Base-by-base conservation (phyloP, 108 stramenopile genomes). In the Cyclotella kingstonii region DNA sequence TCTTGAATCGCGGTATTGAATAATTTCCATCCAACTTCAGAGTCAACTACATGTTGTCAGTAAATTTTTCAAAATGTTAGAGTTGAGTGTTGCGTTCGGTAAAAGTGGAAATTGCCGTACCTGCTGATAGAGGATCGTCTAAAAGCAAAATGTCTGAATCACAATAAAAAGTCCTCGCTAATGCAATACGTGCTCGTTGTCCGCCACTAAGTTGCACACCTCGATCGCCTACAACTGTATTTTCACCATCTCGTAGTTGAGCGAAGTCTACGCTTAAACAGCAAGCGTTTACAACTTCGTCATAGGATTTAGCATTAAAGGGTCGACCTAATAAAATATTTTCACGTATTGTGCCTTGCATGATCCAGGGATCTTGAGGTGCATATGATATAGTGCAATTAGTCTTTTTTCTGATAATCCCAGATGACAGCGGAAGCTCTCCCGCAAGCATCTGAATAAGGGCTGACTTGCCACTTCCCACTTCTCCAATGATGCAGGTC, bases 161-260 rank as follows among this genome's bases (percentile, higher is more conserved):
- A 23, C 77, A 68, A 26, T 81, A 80, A 40, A 90, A 86, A 14
- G 92, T 93, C 34, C 74, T 61, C 5, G 93, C 93, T 39, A 94
- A 63, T 5, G 86, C 88, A 33, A 94, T 88, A n/a, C 93, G 73
- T 6, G 95, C 93, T 22, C 89, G 78, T 79, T 99, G 98, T 0
- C 98, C 98, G 3, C 98, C 98, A 46, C 77, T 80, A 12, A 90
- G 68, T 48, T 96, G 93, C 1, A 98, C 93, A 10, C 97, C 96
- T 6, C 94, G 73, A 48, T 97, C 94, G 5, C 96, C 96, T 17
- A 97, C 85, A 18, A 93, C 80, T 5, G 96, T 94, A 11, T 64
- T 40, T 54, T 95, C 93, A 1, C 93, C 94, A 43, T 89, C 68
- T 6, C 76, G 80, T n/a, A 93, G 69, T 14, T 83, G 66, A 22